Evolutionary conservation across 371 early-diverging fungal genomes (phyloP).

Genomic region (Mortierella sp.): DNA sequence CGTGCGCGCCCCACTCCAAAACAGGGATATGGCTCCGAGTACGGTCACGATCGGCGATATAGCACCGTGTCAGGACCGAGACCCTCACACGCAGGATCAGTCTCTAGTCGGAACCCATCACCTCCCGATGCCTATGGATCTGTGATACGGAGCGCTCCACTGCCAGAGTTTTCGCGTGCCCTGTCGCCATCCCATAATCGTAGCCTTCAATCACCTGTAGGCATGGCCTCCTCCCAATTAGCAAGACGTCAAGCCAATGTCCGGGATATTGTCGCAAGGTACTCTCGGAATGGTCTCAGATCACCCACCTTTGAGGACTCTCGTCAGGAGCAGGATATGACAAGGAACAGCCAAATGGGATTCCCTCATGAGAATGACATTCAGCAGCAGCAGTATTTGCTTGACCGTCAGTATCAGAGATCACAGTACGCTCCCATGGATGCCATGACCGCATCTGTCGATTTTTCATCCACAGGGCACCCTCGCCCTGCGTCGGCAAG

Average conservation of each 20-base stretch:
- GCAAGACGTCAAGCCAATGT: slow-evolving; percentile 37
- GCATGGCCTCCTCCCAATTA: slow-evolving; percentile 1
- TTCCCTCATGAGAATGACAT: background rate
- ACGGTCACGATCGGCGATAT: slow-evolving; percentile 10
- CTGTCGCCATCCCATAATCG: slow-evolving; percentile 7
- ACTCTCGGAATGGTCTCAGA: slow-evolving; percentile 18
- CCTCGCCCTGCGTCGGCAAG: background rate
- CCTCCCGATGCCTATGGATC: slow-evolving; percentile 9
- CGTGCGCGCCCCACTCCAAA: slow-evolving; percentile 6
- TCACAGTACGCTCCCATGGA: background rate
- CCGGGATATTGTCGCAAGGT: slow-evolving; percentile 31
- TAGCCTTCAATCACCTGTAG: background rate
- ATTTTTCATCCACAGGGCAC: slow-evolving; percentile 8
- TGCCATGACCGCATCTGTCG: slow-evolving; percentile 6
- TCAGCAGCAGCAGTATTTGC: slow-evolving; percentile 6
- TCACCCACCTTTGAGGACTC: slow-evolving; percentile 13
- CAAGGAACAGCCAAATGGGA: background rate
- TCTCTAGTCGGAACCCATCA: slow-evolving; percentile 26
- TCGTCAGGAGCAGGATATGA: slow-evolving; percentile 4
- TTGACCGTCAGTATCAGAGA: background rate
- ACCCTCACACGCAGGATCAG: slow-evolving; percentile 1
- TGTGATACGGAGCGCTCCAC: background rate
- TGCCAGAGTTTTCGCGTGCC: background rate
- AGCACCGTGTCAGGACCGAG: background rate
- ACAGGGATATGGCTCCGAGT: slow-evolving; percentile 35